phyloP scores from a whole-genome alignment of 257 asterid species.

The Perilla frutescens region DNA sequence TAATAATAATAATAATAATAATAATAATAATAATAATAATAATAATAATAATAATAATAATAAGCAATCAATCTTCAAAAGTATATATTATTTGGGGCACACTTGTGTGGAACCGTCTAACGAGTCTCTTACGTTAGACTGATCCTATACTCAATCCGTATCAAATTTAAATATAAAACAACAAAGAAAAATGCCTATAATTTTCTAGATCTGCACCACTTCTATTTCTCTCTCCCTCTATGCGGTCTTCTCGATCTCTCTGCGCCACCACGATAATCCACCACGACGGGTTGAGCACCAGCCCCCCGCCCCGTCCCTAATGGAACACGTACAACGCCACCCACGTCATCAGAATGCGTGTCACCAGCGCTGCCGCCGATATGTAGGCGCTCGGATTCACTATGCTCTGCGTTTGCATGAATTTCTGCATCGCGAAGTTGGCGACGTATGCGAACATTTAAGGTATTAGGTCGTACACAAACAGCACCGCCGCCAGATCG shows the following conservation, averaged over 20 bases:
- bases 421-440: constrained; percentile 67
- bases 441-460: constrained; percentile 67
- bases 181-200: too few species aligned
- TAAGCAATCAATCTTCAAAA: too few species aligned
- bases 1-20: too few species aligned
- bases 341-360: constrained; percentile 58
- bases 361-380: constrained; percentile 46
- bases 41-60: too few species aligned
- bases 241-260: not conserved
- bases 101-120: too few species aligned
- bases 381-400: constrained; percentile 69
- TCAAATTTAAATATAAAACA: too few species aligned
- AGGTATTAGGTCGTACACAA: constrained; percentile 62
- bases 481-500: constrained; percentile 49
- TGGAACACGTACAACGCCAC: constrained; percentile 49
- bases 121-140: too few species aligned
- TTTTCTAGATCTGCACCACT: too few species aligned
- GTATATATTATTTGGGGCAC: too few species aligned
- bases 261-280: constrained; percentile 67
- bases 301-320: constrained; percentile 63
- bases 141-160: too few species aligned
- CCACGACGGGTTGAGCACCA: constrained; percentile 68
- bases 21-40: too few species aligned
- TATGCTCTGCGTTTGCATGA: constrained; percentile 67
- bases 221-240: too few species aligned